Conservation (phyloP, 2,329 filamentous ascomycete species). For the Nigrospora oryzae region DNA sequence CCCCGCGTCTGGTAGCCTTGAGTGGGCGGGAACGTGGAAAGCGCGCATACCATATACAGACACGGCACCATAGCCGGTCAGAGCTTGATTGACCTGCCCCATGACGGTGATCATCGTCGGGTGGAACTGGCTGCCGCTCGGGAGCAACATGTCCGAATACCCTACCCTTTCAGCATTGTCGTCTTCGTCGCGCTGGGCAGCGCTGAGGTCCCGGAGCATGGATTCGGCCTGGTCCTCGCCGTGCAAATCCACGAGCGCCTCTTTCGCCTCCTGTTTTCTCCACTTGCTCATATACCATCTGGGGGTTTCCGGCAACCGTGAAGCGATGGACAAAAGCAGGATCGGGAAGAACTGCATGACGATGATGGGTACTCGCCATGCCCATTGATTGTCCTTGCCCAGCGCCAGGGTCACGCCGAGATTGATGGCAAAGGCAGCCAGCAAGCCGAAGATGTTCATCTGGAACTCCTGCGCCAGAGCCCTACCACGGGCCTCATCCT, state of each 20-base stretch:
- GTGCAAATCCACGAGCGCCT: constrained; percentile 37
- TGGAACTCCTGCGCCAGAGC: constrained; percentile 56
- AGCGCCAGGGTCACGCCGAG: constrained; percentile 41
- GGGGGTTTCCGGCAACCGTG: constrained; percentile 46
- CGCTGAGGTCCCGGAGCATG: constrained; percentile 39
- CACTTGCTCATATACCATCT: constrained; percentile 47
- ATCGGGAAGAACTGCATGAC: constrained; percentile 52
- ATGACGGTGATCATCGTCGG: constrained; percentile 53
- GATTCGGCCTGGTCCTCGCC: constrained; percentile 38
- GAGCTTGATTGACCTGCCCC: constrained; percentile 53
- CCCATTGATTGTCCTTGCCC: constrained; percentile 50
- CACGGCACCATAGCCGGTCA: constrained; percentile 50
- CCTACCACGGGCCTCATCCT: constrained; percentile 47
- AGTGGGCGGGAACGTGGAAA: constrained; percentile 34
- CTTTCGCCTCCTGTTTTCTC: constrained; percentile 38
- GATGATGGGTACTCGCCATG: constrained; percentile 53
- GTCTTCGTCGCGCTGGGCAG: constrained; percentile 40
- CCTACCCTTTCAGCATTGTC: constrained; percentile 32
- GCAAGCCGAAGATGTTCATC: constrained; percentile 53
- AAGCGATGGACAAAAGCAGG: constrained; percentile 41
- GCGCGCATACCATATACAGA: constrained; percentile 42
- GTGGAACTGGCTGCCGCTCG: constrained; percentile 46
- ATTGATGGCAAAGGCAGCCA: constrained; percentile 54
- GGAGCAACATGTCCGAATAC: constrained; percentile 50
- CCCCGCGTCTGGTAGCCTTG: no score